phyloP scores from a whole-genome alignment of 495 filamentous ascomycete genomes.

The Tuber brumale region DNA sequence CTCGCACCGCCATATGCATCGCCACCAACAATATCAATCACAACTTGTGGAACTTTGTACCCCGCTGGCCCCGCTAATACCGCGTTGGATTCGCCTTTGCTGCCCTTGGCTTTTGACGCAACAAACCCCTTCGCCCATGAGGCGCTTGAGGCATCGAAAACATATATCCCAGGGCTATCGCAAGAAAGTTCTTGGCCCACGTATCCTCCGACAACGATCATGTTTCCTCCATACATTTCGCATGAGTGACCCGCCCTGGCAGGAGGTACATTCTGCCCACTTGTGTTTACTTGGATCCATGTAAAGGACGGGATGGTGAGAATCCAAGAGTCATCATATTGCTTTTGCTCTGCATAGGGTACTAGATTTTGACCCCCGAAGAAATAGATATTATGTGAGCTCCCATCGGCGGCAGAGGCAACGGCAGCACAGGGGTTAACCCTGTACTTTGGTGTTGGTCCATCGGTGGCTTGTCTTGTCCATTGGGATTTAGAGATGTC shows the following conservation, averaged over 20 bases:
- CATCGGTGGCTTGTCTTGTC: slow-evolving; percentile 67
- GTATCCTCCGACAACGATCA: slow-evolving; percentile 67
- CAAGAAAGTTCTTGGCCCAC: slow-evolving; percentile 56
- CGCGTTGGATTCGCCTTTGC: slow-evolving; percentile 32
- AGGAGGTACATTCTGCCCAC: slow-evolving; percentile 51
- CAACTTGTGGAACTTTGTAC: slow-evolving; percentile 57
- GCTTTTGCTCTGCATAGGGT: slow-evolving; percentile 53
- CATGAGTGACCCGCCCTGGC: slow-evolving; percentile 64
- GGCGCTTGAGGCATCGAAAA: slow-evolving; percentile 58
- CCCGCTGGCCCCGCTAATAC: background rate
- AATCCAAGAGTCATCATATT: slow-evolving; percentile 72
- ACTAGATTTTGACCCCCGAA: slow-evolving; percentile 67
- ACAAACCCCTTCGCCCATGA: slow-evolving; percentile 58
- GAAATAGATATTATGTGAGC: slow-evolving; percentile 66
- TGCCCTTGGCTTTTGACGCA: slow-evolving; percentile 44
- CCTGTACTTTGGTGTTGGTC: slow-evolving; percentile 56
- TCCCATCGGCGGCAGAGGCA: slow-evolving; percentile 62
- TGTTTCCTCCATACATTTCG: slow-evolving; percentile 61
- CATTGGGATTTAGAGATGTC: slow-evolving; percentile 69
- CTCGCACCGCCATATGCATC: slow-evolving; percentile 57
- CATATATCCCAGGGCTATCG: slow-evolving; percentile 62
- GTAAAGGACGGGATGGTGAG: slow-evolving; percentile 67
- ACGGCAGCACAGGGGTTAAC: slow-evolving; percentile 70
- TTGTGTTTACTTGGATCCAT: slow-evolving; percentile 60
- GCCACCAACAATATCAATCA: slow-evolving; percentile 61